Evolutionary conservation across 1,284 basidiomycete genomes (phyloP).

Genomic region (Prillingera fragicola): DNA sequence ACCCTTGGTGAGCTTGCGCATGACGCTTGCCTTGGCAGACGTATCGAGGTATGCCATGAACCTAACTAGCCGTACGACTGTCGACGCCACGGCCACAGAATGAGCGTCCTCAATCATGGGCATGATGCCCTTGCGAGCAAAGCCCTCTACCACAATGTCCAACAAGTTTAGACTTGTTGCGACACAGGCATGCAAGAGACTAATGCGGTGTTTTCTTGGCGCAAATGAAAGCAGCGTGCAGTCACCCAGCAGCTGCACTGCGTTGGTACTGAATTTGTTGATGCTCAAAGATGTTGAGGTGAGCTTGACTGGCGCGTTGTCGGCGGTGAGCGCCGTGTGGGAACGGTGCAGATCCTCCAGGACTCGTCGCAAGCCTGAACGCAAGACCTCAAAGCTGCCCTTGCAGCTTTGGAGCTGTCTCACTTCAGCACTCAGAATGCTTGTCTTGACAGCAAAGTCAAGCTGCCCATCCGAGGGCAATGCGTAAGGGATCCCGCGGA

Average conservation of each 20-base stretch:
- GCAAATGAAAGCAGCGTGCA: constrained; percentile 18
- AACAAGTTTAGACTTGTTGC: constrained; percentile 16
- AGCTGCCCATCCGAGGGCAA: constrained; percentile 21
- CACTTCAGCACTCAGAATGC: constrained; percentile 12
- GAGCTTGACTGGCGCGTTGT: constrained; percentile 7
- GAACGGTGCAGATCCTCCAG: constrained; percentile 19
- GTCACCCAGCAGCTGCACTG: constrained; percentile 16
- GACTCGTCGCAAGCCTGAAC: constrained; percentile 16
- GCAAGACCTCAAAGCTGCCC: constrained; percentile 17
- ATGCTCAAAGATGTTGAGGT: constrained; percentile 21
- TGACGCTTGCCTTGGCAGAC: constrained; percentile 13
- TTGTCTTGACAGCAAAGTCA: constrained; percentile 22
- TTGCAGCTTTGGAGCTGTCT: constrained; percentile 18
- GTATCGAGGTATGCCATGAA: constrained; percentile 19
- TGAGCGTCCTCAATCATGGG: constrained; percentile 25
- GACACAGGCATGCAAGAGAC: constrained; percentile 18
- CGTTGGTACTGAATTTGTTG: constrained; percentile 19
- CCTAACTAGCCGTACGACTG: constrained; percentile 16
- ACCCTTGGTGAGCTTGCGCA: constrained; percentile 19
- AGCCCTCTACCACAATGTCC: constrained; percentile 19
- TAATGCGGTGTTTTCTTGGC: constrained; percentile 15
- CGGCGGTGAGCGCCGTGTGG: constrained; percentile 7
- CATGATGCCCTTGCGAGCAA: constrained; percentile 23
- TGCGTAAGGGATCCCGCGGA: constrained; percentile 14
- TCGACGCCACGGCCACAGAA: constrained; percentile 20